A percentile compares a stretch with the other conserved stretches of the same genome.
Conservation (phyloP, 2,329 filamentous ascomycete genomes). For the Thielaviopsis populi region DNA sequence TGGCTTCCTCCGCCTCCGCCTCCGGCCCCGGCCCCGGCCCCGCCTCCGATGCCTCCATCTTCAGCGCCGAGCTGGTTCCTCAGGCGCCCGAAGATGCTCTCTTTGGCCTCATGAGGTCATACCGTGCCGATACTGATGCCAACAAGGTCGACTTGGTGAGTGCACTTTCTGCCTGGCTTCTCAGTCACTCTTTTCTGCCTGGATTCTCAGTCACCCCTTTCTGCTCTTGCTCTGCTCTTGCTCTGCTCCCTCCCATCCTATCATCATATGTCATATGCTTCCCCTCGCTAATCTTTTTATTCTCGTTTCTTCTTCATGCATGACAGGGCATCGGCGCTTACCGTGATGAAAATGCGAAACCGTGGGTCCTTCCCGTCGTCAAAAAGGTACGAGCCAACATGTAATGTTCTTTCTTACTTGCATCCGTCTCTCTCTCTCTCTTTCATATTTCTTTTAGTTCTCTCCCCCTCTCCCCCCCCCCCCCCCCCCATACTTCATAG, state of each 20-base stretch:
- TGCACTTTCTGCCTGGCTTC: neutral
- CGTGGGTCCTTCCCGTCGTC: conserved; percentile 91
- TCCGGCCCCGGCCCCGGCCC: conserved; percentile 12
- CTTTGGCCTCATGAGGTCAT: conserved; percentile 84
- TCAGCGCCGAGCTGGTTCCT: conserved; percentile 62
- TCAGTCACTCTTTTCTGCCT: neutral
- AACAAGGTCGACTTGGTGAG: conserved; percentile 87
- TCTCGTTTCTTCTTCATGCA: conserved; percentile 2
- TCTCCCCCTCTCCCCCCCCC: no score
- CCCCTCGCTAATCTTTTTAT: neutral
- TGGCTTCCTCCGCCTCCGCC: conserved; percentile 23
- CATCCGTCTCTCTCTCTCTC: conserved; percentile 5
- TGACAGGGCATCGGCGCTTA: conserved; percentile 70
- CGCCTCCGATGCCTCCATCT: conserved; percentile 41
- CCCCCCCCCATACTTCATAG: no score
- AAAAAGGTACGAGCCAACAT: conserved; percentile 57
- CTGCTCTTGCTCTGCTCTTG: no score
- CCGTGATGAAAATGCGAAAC: conserved; percentile 86
- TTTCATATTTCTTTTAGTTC: neutral
- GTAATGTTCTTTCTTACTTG: no score
- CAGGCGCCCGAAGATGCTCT: conserved; percentile 89
- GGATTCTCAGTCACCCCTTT: neutral
- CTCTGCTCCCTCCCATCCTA: no score
- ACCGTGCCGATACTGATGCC: conserved; percentile 56
- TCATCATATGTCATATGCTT: neutral